phyloP scores from a whole-genome alignment of 2,329 filamentous ascomycete genomes.

The Tolypocladium tundrense region DNA sequence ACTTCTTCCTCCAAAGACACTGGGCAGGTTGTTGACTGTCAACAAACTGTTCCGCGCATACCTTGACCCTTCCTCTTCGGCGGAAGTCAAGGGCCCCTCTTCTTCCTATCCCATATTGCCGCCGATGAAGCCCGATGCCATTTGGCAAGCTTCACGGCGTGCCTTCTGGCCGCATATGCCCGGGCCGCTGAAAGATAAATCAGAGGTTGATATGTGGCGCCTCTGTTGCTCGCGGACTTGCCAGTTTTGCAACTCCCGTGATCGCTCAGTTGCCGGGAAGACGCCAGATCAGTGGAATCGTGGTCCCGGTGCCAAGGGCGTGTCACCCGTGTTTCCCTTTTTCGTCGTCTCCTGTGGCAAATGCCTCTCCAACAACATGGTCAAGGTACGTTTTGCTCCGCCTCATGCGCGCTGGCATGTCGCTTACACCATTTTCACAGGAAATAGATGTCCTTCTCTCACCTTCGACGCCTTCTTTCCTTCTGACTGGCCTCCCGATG shows the following conservation, averaged over 20 bases:
- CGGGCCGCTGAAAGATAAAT: slow-evolving; percentile 51
- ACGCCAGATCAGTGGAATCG: slow-evolving; percentile 38
- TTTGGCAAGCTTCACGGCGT: slow-evolving; percentile 63
- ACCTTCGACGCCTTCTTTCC: slow-evolving; percentile 43
- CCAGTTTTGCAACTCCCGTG: slow-evolving; percentile 52
- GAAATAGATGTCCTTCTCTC: slow-evolving; percentile 61
- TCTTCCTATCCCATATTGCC: slow-evolving; percentile 15
- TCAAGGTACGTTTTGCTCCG: slow-evolving; percentile 47
- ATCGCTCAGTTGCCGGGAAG: slow-evolving; percentile 10
- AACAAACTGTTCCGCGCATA: slow-evolving; percentile 56
- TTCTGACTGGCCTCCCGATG: slow-evolving; percentile 61
- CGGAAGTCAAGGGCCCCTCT: slow-evolving; percentile 12
- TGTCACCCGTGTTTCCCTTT: slow-evolving; percentile 63
- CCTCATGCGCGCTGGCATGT: slow-evolving; percentile 9
- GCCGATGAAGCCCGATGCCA: slow-evolving; percentile 45
- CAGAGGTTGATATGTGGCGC: slow-evolving; percentile 69
- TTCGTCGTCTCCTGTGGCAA: slow-evolving; percentile 52
- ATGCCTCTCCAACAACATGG: slow-evolving; percentile 50
- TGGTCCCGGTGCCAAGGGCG: slow-evolving; percentile 51
- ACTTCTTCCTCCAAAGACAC: slow-evolving; percentile 50
- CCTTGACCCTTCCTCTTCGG: slow-evolving; percentile 37
- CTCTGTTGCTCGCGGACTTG: slow-evolving; percentile 54
- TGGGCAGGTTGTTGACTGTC: slow-evolving; percentile 56
- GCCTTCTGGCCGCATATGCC: slow-evolving; percentile 58
- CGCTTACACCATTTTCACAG: slow-evolving; percentile 31